A percentile compares a stretch with the other conserved stretches of the same genome.
Conservation (phyloP, 2,329 filamentous ascomycete species). For the Teratosphaeria viscida region DNA sequence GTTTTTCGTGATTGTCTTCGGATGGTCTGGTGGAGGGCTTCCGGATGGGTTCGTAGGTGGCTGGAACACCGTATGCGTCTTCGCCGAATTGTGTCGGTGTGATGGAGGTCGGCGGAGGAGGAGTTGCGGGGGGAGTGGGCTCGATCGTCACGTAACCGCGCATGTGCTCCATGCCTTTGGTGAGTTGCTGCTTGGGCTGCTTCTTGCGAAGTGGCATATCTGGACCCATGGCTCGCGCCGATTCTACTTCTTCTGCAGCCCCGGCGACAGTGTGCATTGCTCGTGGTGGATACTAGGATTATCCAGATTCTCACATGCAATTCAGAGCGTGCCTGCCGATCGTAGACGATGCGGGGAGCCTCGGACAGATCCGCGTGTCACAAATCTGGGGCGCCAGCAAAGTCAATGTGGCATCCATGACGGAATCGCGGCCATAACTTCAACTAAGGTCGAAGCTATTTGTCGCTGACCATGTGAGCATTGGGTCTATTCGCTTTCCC, state of each 20-base stretch:
- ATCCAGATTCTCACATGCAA: neutral
- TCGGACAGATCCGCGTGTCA: neutral
- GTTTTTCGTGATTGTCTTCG: slow-evolving; percentile 67
- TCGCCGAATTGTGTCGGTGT: slow-evolving; percentile 14
- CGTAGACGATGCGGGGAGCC: neutral
- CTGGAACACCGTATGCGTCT: slow-evolving; percentile 42
- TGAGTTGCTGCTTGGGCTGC: slow-evolving; percentile 34
- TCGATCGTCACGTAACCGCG: slow-evolving; percentile 37
- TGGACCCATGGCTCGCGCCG: neutral
- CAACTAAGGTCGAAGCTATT: neutral
- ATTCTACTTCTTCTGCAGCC: neutral
- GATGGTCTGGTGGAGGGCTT: slow-evolving; percentile 54
- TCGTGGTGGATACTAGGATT: neutral
- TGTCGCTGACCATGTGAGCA: neutral
- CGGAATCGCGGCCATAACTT: neutral
- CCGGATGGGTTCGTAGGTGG: slow-evolving; percentile 34
- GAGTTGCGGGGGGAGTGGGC: slow-evolving; percentile 18
- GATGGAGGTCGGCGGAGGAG: neutral
- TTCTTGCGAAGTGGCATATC: slow-evolving; percentile 6
- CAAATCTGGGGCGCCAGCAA: neutral
- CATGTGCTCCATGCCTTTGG: slow-evolving; percentile 44
- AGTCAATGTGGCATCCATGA: neutral
- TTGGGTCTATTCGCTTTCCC: neutral
- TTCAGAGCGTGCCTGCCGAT: neutral
- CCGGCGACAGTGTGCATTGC: neutral